A percentile compares a stretch with the other conserved stretches of the same genome.
These are phyloP conservation scores for Coemansia sp. DNA, from an alignment of 192 early-diverging fungal genomes.

Conservation along the genomic window DNA sequence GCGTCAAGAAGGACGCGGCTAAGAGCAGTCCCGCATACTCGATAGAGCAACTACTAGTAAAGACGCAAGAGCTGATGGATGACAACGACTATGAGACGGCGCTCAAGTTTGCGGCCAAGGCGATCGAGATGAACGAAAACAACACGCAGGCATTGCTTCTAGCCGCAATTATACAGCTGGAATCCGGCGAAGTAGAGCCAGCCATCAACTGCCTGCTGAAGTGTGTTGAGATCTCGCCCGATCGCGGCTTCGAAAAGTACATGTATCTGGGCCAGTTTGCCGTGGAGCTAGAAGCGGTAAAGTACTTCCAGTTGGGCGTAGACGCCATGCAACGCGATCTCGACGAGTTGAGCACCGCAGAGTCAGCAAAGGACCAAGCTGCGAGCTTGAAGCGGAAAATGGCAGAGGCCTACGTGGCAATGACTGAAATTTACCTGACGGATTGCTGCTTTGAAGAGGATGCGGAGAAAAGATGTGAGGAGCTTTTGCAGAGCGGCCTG, in stretches of 20 bases:
- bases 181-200: conserved; percentile 64
- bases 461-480: conserved; percentile 83
- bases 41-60: conserved; percentile 60
- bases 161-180: conserved; percentile 75
- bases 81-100: conserved; percentile 73
- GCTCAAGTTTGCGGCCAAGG: conserved; percentile 65
- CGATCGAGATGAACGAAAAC: conserved; percentile 60
- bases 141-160: conserved; percentile 64
- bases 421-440: conserved; percentile 96
- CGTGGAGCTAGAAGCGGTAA: conserved; percentile 63
- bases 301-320: conserved; percentile 70
- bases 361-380: conserved; percentile 26
- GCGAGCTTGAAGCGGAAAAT: conserved; percentile 62
- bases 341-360: conserved; percentile 15
- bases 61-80: conserved; percentile 69
- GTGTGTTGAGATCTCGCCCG: conserved; percentile 63
- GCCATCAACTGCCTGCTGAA: conserved; percentile 59
- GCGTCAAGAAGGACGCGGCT: conserved; percentile 1
- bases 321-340: conserved; percentile 63
- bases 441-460: conserved; percentile 94
- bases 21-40: conserved; percentile 44
- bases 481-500: conserved; percentile 67
- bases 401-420: conserved; percentile 83
- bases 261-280: conserved; percentile 85
- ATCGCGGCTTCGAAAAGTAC: conserved; percentile 72